phyloP scores from a whole-genome alignment of 805 yeast species.

The Lachancea sp. region DNA sequence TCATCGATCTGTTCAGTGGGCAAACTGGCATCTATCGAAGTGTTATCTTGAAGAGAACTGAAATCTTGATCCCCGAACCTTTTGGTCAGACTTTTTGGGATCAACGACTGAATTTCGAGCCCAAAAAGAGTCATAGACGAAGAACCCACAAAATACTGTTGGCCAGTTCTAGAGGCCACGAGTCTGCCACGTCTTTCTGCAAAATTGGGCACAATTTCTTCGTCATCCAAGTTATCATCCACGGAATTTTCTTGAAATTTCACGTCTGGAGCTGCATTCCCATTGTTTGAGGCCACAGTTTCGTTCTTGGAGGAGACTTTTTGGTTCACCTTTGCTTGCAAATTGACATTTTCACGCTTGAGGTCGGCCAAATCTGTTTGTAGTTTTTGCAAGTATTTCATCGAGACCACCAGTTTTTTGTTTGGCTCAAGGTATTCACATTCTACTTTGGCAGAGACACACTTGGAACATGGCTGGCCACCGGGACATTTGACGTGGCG shows the following conservation, averaged over 20 bases:
- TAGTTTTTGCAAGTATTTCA: conserved; percentile 58
- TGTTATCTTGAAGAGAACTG: background rate
- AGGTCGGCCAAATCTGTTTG: conserved; percentile 62
- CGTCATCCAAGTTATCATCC: conserved; percentile 16
- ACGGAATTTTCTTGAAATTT: conserved; percentile 11
- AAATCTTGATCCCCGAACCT: conserved; percentile 7
- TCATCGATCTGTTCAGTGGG: conserved; percentile 36
- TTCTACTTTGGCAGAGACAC: conserved; percentile 45
- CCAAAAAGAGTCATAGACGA: conserved; percentile 81
- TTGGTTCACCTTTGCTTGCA: conserved; percentile 35
- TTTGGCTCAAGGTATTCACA: conserved; percentile 73
- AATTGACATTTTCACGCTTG: conserved; percentile 57
- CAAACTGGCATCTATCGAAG: background rate
- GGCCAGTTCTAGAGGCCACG: conserved; percentile 70
- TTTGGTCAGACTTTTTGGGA: conserved; percentile 33
- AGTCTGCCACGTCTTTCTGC: conserved; percentile 65
- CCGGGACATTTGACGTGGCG: conserved; percentile 76
- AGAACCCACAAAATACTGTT: conserved; percentile 69
- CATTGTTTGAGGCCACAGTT: background rate
- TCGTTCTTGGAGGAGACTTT: background rate
- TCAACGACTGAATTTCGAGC: conserved; percentile 63
- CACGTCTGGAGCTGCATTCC: conserved; percentile 4
- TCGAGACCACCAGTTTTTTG: conserved; percentile 64
- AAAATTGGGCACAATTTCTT: conserved; percentile 63
- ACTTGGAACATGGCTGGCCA: conserved; percentile 65